phyloP scores from a whole-genome alignment of 2,329 filamentous ascomycete species.

The Clonostachys byssicola region DNA sequence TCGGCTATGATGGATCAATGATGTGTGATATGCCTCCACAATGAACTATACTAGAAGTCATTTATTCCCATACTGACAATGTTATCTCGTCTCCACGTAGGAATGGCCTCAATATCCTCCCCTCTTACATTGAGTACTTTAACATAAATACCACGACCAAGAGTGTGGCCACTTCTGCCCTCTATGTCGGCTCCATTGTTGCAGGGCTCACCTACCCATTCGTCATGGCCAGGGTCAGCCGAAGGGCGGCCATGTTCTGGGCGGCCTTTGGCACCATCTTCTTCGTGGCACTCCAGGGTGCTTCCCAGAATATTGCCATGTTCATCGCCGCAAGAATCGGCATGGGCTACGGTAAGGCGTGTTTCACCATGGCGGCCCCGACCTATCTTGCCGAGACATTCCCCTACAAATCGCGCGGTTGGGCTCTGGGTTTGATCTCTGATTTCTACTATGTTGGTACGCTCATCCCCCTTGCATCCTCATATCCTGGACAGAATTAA shows the following conservation, averaged over 20 bases:
- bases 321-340: slow-evolving; percentile 42
- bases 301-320: slow-evolving; percentile 46
- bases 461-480: neutral
- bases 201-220: neutral
- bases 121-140: too few relatives aligned
- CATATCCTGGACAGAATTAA: neutral
- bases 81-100: too few relatives aligned
- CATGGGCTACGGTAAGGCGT: slow-evolving; percentile 37
- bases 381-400: slow-evolving; percentile 47
- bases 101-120: too few relatives aligned
- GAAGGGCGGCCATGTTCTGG: neutral
- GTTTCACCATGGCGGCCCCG: slow-evolving; percentile 35
- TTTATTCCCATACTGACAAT: too few relatives aligned
- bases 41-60: too few relatives aligned
- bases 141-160: too few relatives aligned
- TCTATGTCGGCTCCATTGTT: neutral
- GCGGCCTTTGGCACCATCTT: neutral
- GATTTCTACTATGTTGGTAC: slow-evolving; percentile 8
- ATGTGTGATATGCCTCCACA: too few relatives aligned
- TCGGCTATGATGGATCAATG: too few relatives aligned
- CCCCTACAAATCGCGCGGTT: slow-evolving; percentile 16
- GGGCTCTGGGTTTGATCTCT: slow-evolving; percentile 11
- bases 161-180: neutral
- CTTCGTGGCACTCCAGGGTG: slow-evolving; percentile 28
- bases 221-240: neutral